Base-by-base conservation (phyloP, 345 rosid genomes). In the Citropsis articulata region DNA sequence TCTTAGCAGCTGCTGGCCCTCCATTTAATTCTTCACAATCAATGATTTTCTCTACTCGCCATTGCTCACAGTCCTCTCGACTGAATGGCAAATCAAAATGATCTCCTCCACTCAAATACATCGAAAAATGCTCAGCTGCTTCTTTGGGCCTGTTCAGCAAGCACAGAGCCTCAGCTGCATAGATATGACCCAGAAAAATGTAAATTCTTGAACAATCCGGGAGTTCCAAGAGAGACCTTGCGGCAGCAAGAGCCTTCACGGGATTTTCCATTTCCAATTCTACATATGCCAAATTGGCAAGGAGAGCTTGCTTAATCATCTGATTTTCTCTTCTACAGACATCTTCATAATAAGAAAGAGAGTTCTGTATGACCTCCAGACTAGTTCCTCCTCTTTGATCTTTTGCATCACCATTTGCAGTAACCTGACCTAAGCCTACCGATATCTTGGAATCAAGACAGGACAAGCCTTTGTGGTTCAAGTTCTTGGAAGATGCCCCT, bases 101-200 rank as follows among this genome's bases (percentile, higher is more conserved):
- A 77, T 74, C 85, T 75, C 83, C 94, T 62, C 90, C 91, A 21
- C 91, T 84, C 56, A 97, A 71, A 78, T 93, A 97, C 66, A 73
- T 61, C 7, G 90, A 91, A 80, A 97, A 87, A 84, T 93, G 95
- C 61, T 86, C 92, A 0, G 91, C 92, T 7, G 98, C 99, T 79
- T 94, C 99, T 57, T 84, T 78, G 16, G 94, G 91, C 78, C 84
- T 89, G 90, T 90, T 87, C 84, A 97, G 85, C 84, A 88, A 75
- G 87, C 98, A 97, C 38, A 97, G 98, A 22, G 99, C 97, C 90
- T 97, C 99, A 4, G 98, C 98, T 71, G 91, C 96, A 83, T 97
- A 97, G 10, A 90, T 72, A 77, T 85, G 99, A 71, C 93, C 94
- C 55, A 97, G 84, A 88, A 89, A 97, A 60, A 83, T 48, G 75